Percentiles rank a stretch among this genome's conserved stretches.
Evolutionary conservation across 495 filamentous ascomycete genomes (phyloP).

Genomic region (Glonium stellatum): DNA sequence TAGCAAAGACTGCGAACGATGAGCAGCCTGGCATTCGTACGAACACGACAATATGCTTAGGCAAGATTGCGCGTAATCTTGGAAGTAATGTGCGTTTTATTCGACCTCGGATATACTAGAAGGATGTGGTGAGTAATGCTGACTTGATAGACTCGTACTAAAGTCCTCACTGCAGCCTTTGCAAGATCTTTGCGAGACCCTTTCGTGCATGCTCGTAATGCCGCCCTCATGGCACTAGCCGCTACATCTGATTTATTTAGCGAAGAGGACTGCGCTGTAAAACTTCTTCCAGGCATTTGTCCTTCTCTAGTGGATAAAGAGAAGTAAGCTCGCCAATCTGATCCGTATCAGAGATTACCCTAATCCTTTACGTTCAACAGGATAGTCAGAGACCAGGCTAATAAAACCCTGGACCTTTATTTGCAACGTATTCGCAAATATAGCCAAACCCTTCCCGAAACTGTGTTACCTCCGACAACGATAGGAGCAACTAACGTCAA

Average conservation of each 20-base stretch:
- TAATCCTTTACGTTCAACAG: constrained; percentile 27
- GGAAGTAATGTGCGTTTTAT: constrained; percentile 52
- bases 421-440: constrained; percentile 76
- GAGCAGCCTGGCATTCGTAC: constrained; percentile 96
- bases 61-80: constrained; percentile 87
- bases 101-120: neutral
- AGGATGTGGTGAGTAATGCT: neutral
- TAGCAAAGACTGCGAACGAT: constrained; percentile 95
- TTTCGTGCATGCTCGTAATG: constrained; percentile 87
- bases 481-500: constrained; percentile 33
- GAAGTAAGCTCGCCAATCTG: constrained; percentile 45
- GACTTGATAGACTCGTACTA: constrained; percentile 55
- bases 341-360: neutral
- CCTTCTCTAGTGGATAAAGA: constrained; percentile 81
- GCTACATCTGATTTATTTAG: constrained; percentile 81
- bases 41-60: constrained; percentile 94
- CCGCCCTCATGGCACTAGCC: constrained; percentile 73
- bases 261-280: constrained; percentile 82
- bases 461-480: constrained; percentile 46
- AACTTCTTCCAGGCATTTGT: constrained; percentile 75
- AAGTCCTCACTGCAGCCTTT: constrained; percentile 90
- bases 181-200: constrained; percentile 82
- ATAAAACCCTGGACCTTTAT: constrained; percentile 86
- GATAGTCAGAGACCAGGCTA: constrained; percentile 81
- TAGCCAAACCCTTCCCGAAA: constrained; percentile 71